A percentile compares a stretch with the other conserved stretches of the same genome.
These are phyloP conservation scores for Tetrapyrgos nigripes DNA, from an alignment of 1,284 basidiomycete genomes.

Conservation along the genomic window DNA sequence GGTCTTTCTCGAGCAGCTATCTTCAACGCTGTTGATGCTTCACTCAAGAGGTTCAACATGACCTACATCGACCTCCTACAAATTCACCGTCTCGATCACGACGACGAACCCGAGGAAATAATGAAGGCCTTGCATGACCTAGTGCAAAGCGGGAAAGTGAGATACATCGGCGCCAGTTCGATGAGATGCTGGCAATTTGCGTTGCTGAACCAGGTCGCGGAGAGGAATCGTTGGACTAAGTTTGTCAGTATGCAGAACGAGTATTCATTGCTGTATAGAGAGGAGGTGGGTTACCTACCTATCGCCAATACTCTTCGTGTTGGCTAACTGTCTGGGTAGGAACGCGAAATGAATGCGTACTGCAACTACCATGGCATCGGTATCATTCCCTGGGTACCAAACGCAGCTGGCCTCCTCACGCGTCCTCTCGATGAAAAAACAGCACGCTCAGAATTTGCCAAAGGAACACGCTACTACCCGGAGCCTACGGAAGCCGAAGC, in stretches of 20 bases:
- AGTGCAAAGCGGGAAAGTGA: conserved; percentile 44
- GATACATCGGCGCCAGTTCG: conserved; percentile 51
- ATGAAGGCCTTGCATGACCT: conserved; percentile 55
- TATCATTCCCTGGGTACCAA: conserved; percentile 48
- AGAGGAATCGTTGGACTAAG: conserved; percentile 12
- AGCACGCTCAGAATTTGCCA: conserved; percentile 20
- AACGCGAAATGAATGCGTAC: conserved; percentile 54
- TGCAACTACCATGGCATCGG: conserved; percentile 54
- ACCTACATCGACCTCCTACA: conserved; percentile 54
- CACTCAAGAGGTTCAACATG: conserved; percentile 46
- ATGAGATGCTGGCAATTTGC: conserved; percentile 41
- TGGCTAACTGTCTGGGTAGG: conserved; percentile 30
- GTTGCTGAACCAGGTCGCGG: conserved; percentile 44
- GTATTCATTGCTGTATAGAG: conserved; percentile 20
- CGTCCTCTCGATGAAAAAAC: conserved; percentile 40
- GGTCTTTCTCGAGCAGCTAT: conserved; percentile 51
- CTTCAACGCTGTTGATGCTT: conserved; percentile 51
- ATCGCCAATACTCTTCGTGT: conserved; percentile 24
- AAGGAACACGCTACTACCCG: conserved; percentile 36
- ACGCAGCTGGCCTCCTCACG: conserved; percentile 45
- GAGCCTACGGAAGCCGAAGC: conserved; percentile 36
- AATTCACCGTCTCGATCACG: conserved; percentile 46
- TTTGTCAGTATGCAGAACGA: conserved; percentile 16
- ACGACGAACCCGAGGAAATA: conserved; percentile 44
- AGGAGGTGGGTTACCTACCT: conserved; percentile 7